Evolutionary conservation across 768 basidiomycete genomes (phyloP).

Genomic region (Amanita jacksonii): DNA sequence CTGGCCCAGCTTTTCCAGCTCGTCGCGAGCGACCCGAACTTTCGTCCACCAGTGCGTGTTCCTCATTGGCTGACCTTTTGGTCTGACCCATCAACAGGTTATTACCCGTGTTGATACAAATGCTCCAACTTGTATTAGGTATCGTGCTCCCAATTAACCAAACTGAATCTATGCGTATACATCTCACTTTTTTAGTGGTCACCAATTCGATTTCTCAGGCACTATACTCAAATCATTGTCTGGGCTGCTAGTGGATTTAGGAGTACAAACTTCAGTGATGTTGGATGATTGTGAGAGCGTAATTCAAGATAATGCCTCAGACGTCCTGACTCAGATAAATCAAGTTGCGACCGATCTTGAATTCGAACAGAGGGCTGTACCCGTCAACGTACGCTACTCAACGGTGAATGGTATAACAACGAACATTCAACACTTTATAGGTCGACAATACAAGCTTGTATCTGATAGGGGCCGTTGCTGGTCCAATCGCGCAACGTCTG

Average conservation of each 20-base stretch:
- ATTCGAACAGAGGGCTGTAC: conserved; percentile 48
- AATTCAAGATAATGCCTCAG: background rate
- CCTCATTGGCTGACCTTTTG: background rate
- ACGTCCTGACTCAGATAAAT: conserved; percentile 5
- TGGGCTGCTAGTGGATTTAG: conserved; percentile 48
- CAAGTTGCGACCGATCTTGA: conserved; percentile 45
- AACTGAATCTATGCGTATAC: too few species aligned
- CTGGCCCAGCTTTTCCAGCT: conserved; percentile 45
- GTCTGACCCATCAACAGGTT: conserved; percentile 26
- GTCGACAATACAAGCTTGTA: conserved; percentile 55
- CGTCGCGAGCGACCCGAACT: conserved; percentile 38
- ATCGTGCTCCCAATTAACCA: conserved; percentile 6
- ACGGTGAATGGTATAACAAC: too few species aligned
- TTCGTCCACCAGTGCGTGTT: conserved; percentile 40
- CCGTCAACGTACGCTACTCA: conserved; percentile 34
- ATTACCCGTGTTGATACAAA: conserved; percentile 43
- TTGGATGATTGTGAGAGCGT: conserved; percentile 53
- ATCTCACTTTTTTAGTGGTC: conserved; percentile 32
- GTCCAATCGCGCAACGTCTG: conserved; percentile 53
- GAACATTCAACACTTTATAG: conserved; percentile 22
- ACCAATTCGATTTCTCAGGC: conserved; percentile 50
- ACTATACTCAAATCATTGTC: conserved; percentile 58
- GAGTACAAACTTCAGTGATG: conserved; percentile 41
- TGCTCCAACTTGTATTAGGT: conserved; percentile 52
- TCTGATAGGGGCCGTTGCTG: conserved; percentile 64